Conservation (phyloP, 257 asterid species). For the Petunia axillaris region DNA sequence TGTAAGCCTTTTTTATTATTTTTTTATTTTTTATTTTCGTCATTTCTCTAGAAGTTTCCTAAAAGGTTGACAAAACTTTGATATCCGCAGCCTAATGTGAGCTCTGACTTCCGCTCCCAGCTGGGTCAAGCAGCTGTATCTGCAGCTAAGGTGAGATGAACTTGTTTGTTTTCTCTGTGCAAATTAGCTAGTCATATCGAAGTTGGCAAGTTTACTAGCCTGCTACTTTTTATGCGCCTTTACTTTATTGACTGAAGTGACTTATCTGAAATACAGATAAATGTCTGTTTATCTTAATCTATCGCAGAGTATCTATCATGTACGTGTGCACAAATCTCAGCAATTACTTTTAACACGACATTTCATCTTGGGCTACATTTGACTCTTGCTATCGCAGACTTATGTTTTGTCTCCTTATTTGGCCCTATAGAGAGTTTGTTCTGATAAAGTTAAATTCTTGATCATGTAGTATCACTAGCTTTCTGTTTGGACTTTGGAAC, state of each 20-base stretch:
- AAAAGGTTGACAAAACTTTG: slow-evolving; percentile 29
- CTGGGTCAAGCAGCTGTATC: slow-evolving; percentile 98
- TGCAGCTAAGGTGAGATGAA: slow-evolving; percentile 85
- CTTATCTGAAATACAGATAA: neutral
- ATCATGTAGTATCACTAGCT: neutral
- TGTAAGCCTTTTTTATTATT: slow-evolving; percentile 46
- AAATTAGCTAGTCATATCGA: neutral
- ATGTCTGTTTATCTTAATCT: neutral
- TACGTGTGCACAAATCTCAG: slow-evolving; percentile 9
- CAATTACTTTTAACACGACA: slow-evolving; percentile 11
- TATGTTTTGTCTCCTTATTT: neutral
- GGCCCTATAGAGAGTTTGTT: neutral
- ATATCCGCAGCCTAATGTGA: slow-evolving; percentile 75
- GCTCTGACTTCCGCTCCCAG: slow-evolving; percentile 66
- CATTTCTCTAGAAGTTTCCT: slow-evolving; percentile 22
- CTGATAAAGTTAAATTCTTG: slow-evolving; percentile 1
- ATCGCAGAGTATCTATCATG: neutral
- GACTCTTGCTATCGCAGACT: too few relatives aligned
- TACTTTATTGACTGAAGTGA: neutral
- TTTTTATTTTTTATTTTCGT: slow-evolving; percentile 26
- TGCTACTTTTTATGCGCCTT: neutral
- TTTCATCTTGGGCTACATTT: too few relatives aligned
- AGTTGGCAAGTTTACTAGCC: slow-evolving; percentile 15
- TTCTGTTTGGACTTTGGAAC: slow-evolving; percentile 20
- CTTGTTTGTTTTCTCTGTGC: neutral